Evolutionary conservation across 169 alveolate genomes (phyloP).

Genomic region (Cryptosporidium sp.): DNA sequence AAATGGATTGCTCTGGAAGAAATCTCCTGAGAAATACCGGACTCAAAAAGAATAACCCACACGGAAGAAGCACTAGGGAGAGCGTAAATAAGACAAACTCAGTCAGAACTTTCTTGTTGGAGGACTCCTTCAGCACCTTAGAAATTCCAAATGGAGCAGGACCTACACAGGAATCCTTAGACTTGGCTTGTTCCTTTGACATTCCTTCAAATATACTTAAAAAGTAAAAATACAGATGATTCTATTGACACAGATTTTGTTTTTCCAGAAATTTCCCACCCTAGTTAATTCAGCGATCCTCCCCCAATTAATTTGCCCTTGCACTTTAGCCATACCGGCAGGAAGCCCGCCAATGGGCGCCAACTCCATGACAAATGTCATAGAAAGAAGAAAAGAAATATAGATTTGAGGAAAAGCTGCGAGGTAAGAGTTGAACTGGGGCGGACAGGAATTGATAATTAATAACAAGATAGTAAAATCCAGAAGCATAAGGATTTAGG

Average conservation of each 20-base stretch:
- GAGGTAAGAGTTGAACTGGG: not conserved
- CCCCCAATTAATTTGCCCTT: not conserved
- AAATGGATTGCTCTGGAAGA: constrained; percentile 44
- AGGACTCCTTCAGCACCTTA: constrained; percentile 41
- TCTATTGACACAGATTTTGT: not conserved
- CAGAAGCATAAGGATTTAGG: not conserved
- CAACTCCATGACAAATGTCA: not conserved
- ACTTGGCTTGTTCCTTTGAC: not conserved
- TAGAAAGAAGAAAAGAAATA: not conserved
- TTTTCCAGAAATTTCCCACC: not conserved
- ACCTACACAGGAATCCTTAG: constrained; percentile 51
- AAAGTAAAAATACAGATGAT: not conserved
- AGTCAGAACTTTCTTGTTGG: constrained; percentile 17
- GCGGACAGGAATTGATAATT: not conserved
- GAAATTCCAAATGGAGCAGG: constrained; percentile 72
- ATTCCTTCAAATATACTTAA: not conserved
- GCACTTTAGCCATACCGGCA: not conserved
- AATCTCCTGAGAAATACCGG: constrained; percentile 31
- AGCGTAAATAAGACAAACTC: constrained; percentile 50
- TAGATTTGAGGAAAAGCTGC: not conserved
- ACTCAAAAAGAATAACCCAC: constrained; percentile 55
- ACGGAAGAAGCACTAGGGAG: constrained; percentile 43
- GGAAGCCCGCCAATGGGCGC: constrained; percentile 1
- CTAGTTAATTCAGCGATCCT: not conserved
- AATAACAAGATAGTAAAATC: not conserved